These are phyloP conservation scores for Umbelopsis vinacea DNA, from an alignment of 192 early-diverging fungal genomes.

Conservation along the genomic window DNA sequence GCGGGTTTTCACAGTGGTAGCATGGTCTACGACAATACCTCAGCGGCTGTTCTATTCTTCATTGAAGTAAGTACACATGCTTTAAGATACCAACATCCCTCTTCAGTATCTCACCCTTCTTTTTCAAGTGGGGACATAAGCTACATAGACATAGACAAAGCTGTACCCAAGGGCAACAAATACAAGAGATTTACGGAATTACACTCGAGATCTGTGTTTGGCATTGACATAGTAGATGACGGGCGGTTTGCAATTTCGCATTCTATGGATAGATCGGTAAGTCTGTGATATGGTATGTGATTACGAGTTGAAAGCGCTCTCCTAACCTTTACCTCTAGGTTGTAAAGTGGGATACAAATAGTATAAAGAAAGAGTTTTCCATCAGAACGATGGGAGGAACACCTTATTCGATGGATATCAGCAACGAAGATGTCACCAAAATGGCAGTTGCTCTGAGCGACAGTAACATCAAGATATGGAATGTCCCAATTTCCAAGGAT, in stretches of 20 bases:
- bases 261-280: constrained; percentile 12
- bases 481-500: neutral
- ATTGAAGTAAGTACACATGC: neutral
- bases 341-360: neutral
- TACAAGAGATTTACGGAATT: neutral
- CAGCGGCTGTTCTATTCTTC: neutral
- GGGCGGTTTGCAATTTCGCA: constrained; percentile 1
- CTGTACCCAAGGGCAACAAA: constrained; percentile 2
- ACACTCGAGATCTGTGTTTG: neutral
- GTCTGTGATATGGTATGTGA: neutral
- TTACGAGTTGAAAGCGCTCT: neutral
- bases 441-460: constrained; percentile 4
- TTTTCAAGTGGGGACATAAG: neutral
- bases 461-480: constrained; percentile 19
- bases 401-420: neutral
- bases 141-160: neutral
- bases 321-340: neutral
- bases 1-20: neutral
- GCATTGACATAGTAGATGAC: neutral
- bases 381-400: constrained; percentile 7
- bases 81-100: neutral
- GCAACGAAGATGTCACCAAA: neutral
- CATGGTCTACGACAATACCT: neutral
- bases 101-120: neutral
- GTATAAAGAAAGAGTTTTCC: neutral